Evolutionary conservation across 306 rosid genomes (phyloP).

Genomic region (Vicia sativa): DNA sequence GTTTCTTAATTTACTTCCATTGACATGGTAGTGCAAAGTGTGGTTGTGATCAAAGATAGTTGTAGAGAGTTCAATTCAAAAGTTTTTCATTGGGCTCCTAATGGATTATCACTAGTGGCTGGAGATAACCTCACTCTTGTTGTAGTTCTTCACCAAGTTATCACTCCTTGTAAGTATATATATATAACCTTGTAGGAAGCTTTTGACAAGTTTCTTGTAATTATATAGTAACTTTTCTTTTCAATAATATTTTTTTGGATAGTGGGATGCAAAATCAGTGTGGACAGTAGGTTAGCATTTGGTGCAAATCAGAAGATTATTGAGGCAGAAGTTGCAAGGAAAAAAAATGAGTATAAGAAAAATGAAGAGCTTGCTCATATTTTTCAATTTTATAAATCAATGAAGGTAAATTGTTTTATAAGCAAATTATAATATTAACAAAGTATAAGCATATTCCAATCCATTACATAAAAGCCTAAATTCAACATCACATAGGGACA

Average conservation of each 20-base stretch:
- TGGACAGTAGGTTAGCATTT: constrained; percentile 49
- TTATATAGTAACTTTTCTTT: constrained; percentile 3
- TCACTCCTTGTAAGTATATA: constrained; percentile 71
- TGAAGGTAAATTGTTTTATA: constrained; percentile 40
- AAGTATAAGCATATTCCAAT: too few relatives aligned
- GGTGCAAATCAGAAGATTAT: constrained; percentile 55
- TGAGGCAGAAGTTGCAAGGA: constrained; percentile 48
- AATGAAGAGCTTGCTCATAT: constrained; percentile 46
- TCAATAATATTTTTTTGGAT: background rate
- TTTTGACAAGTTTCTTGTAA: constrained; percentile 36
- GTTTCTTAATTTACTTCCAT: background rate
- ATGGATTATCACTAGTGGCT: constrained; percentile 47
- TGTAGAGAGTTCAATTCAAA: constrained; percentile 49
- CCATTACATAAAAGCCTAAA: too few relatives aligned
- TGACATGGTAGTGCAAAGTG: constrained; percentile 49
- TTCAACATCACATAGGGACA: too few relatives aligned
- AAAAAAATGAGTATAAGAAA: constrained; percentile 47
- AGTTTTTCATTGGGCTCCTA: constrained; percentile 52
- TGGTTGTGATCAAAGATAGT: constrained; percentile 74
- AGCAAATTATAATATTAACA: too few relatives aligned
- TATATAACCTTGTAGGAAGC: constrained; percentile 38
- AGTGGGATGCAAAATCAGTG: constrained; percentile 70
- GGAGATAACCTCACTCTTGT: constrained; percentile 70
- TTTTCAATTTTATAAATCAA: constrained; percentile 45
- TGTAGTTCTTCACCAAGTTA: constrained; percentile 65